Evolutionary conservation across 768 basidiomycete genomes (phyloP), one percentile per base, ranked within the genome.

Genomic region (Tulasnella sp.): DNA sequence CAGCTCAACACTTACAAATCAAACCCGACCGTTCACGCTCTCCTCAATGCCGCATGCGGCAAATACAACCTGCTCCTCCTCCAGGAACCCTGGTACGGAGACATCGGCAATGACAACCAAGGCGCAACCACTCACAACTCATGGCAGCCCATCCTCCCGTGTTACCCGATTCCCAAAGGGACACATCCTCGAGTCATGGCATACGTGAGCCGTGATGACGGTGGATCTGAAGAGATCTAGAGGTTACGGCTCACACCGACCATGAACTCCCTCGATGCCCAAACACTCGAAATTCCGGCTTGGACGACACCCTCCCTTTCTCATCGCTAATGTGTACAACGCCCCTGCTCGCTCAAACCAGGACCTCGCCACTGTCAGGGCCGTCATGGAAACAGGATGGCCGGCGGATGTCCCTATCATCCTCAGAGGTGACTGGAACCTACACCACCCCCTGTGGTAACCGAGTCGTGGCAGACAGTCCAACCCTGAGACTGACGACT

Each of bases 341-440:
- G 34, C n/a, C 54, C 54, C 42, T 45, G 15, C 11, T 34, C 68
- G 29, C 74, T 11, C 75, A 37, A 39, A 6, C 38, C 36, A 37
- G 74, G 38, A 25, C 6, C 25, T 31, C 42, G n/a, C 29, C 8
- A 75, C 74, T 5, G 19, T 39, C 17, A 76, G 22, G 17, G 17
- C 25, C 75, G 77, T 22, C 1, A 22, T 70, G 45, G 38, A 22
- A 7, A 17, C 49, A 25, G 9, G 3, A 25, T 64, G 37, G n/a
- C 36, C 67, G 14, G 6, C 5, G 17, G 14, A 34, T 9, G 22
- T 49, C 12, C 75, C 75, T 1, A 25, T 38, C 8, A 74, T 76
- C 68, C 15, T 76, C 22, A 73, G 38, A 5, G 75, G 75, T 5
- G 75, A 76, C 25, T 76, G 75, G 75, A 76, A 76, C 75, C 34